Base-by-base conservation (phyloP, 2,329 filamentous ascomycete genomes). In the Botrytis pseudocinerea region DNA sequence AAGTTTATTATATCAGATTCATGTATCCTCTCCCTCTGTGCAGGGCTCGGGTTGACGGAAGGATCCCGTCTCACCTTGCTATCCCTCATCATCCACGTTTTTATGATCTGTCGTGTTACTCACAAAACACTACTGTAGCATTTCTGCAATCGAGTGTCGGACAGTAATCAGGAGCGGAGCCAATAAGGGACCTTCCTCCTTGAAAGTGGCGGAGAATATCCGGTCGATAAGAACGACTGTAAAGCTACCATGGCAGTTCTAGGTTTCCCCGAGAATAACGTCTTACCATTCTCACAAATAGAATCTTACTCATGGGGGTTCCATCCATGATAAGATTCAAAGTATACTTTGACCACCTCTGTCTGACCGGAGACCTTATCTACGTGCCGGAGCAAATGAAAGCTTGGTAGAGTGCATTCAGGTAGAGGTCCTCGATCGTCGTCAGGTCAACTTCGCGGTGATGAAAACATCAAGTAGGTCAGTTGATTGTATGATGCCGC, bases 171-270 rank as follows among this genome's bases (percentile, higher is more conserved):
- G 59, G 22, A 61, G 20, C 59, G 7, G 59, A 57, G n/a, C 51
- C 51, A 57, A 28, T 57, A 18, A 57, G n/a, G 32, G 51, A 28
- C 51, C 6, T 28, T 12, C 59, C 18, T 28, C 8, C 40, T 44
- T 9, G 61, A 12, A 35, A 48, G 28, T 48, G 42, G 35, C 62
- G 62, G 62, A 38, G 46, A 65, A 65, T 65, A 65, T 48, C 62
- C 61, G 42, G 25, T 28, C 28, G 61, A 63, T 42, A 63, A 42
- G 28, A 35, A 48, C n/a, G 3, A 22, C 22, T 28, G 40, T 25
- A 40, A 40, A 12, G 10, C 20, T 65, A n/a, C 44, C 42, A 9
- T 40, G 22, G 3, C n/a, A 35, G 20, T 32, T 25, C 28, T 18
- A 32, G 7, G 10, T 65, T 35, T 48, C 42, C 28, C 35, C 42